Conservation (phyloP, 768 basidiomycete genomes). For the Mycena rosella region DNA sequence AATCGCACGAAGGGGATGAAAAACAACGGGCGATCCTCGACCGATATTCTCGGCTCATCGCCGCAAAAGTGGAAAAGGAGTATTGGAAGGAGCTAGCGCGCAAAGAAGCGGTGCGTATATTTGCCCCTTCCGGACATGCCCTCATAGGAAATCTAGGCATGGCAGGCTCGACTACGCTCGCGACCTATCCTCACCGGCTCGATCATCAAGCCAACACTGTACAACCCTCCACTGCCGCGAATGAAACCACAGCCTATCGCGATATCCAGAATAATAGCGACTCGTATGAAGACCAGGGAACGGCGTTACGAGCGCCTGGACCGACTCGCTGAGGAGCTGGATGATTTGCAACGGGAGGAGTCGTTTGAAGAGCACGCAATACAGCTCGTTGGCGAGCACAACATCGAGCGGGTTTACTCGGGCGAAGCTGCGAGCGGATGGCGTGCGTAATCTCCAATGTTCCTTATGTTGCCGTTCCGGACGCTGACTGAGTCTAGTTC, state of each 20-base stretch:
- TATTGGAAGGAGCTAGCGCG: constrained; percentile 60
- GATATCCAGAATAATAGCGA: constrained; percentile 78
- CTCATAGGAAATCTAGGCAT: constrained; percentile 56
- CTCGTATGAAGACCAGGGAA: constrained; percentile 53
- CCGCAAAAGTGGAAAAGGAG: constrained; percentile 61
- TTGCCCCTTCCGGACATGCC: background rate
- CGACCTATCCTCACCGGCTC: constrained; percentile 81
- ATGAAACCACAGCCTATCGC: constrained; percentile 82
- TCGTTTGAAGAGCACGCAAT: constrained; percentile 35
- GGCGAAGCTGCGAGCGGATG: constrained; percentile 45
- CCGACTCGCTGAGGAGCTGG: constrained; percentile 45
- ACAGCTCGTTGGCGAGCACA: constrained; percentile 1
- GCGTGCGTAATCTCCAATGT: constrained; percentile 51
- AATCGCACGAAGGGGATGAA: constrained; percentile 66
- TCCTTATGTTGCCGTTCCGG: background rate
- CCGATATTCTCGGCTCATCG: constrained; percentile 73
- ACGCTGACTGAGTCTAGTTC: constrained; percentile 44
- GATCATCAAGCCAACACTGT: constrained; percentile 72
- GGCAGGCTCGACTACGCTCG: constrained; percentile 63
- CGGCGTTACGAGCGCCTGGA: constrained; percentile 55
- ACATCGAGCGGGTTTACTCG: constrained; percentile 37
- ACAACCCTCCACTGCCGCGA: constrained; percentile 81
- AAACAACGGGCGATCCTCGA: constrained; percentile 59
- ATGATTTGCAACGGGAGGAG: constrained; percentile 51
- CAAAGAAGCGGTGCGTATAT: constrained; percentile 64